These are phyloP conservation scores for Mucor lusitanicus DNA, from an alignment of 371 early-diverging fungal species.

Conservation along the genomic window DNA sequence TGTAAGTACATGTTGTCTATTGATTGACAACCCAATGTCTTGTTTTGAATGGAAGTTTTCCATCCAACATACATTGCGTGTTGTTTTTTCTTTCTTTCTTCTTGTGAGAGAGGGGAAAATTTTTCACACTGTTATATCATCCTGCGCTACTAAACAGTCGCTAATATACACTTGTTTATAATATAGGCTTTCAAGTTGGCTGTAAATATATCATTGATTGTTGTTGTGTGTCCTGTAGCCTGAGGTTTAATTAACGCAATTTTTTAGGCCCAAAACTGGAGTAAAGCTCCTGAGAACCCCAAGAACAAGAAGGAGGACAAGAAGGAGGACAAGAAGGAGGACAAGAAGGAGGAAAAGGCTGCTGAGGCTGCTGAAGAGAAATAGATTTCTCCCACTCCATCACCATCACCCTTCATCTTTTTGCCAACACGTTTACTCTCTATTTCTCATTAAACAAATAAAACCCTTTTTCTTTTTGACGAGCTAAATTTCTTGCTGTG, in stretches of 20 bases:
- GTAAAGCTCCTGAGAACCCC: conserved; percentile 43
- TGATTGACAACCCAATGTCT: neutral
- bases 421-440: neutral
- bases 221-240: neutral
- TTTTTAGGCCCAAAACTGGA: conserved; percentile 48
- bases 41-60: neutral
- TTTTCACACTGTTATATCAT: neutral
- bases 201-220: conserved; percentile 27
- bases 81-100: conserved; percentile 1
- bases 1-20: conserved; percentile 23
- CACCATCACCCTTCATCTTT: neutral
- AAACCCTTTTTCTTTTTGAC: no score
- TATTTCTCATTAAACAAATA: neutral
- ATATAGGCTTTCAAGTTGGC: conserved; percentile 46
- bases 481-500: no score
- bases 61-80: neutral
- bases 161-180: neutral
- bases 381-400: neutral
- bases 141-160: neutral
- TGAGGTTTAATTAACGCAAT: conserved; percentile 7
- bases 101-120: neutral
- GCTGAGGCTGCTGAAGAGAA: conserved; percentile 2
- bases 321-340: conserved; percentile 8
- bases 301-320: conserved; percentile 43
- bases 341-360: conserved; percentile 3